A percentile compares a stretch with the other conserved stretches of the same genome.
These are phyloP conservation scores for Nakaseomyces nivariensis DNA, from an alignment of 1,139 yeast species.

Conservation along the genomic window DNA sequence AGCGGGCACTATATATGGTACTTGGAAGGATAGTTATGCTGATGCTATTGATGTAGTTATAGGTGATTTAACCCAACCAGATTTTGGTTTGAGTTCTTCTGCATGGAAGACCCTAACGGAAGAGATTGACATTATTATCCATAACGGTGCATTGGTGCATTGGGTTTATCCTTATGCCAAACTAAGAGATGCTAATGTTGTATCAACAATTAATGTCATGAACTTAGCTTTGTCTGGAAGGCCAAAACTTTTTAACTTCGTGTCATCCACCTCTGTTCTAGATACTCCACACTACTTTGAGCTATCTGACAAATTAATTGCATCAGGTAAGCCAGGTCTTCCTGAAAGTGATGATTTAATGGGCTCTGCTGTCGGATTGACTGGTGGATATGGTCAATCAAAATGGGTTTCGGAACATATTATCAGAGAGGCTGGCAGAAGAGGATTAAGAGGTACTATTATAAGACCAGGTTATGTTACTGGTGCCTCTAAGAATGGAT, in stretches of 20 bases:
- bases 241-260: conserved; percentile 80
- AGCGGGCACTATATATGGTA: conserved; percentile 76
- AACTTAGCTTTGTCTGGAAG: conserved; percentile 72
- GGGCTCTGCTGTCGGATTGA: conserved; percentile 74
- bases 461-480: conserved; percentile 95
- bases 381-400: conserved; percentile 92
- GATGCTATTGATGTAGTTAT: conserved; percentile 57
- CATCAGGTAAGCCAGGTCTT: conserved; percentile 62
- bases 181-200: conserved; percentile 86
- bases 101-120: conserved; percentile 51
- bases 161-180: conserved; percentile 96
- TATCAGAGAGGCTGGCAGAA: conserved; percentile 74
- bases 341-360: conserved; percentile 71
- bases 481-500: conserved; percentile 75
- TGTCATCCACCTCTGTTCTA: conserved; percentile 87
- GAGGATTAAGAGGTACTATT: conserved; percentile 81
- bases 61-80: conserved; percentile 66
- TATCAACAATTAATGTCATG: conserved; percentile 78
- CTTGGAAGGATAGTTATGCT: conserved; percentile 60
- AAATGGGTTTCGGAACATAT: conserved; percentile 96
- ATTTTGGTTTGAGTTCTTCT: conserved; percentile 56
- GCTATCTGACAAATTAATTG: conserved; percentile 59
- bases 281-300: conserved; percentile 76
- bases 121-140: conserved; percentile 72
- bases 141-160: conserved; percentile 96